These are phyloP conservation scores for Vigna unguiculata DNA, from an alignment of 306 rosid species.

Conservation along the genomic window DNA sequence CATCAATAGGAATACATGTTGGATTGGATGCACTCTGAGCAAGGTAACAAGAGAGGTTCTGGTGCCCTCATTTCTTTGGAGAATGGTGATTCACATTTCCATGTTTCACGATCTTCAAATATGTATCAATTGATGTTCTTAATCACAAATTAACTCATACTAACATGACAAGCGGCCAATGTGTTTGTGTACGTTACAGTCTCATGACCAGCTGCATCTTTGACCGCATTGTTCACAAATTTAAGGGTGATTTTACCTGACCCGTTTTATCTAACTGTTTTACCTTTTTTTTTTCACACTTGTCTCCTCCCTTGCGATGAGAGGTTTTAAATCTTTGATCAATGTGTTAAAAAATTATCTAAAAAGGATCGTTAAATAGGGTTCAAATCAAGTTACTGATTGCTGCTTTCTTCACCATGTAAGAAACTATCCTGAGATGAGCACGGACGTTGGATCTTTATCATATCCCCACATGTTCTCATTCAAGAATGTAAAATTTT, in stretches of 20 bases:
- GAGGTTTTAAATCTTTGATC: neutral
- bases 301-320: no score
- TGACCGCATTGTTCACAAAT: constrained; percentile 29
- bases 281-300: no score
- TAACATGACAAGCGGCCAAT: constrained; percentile 30
- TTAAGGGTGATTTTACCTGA: constrained; percentile 9
- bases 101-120: constrained; percentile 36
- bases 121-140: constrained; percentile 39
- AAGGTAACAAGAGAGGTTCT: constrained; percentile 48
- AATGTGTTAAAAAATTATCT: neutral
- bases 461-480: no score
- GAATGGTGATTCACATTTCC: constrained; percentile 47
- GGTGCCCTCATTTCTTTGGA: constrained; percentile 40
- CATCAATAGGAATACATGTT: constrained; percentile 65
- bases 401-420: no score
- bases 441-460: no score
- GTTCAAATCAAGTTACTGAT: neutral
- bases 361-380: neutral
- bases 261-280: neutral
- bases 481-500: no score
- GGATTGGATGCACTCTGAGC: constrained; percentile 57
- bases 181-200: no score
- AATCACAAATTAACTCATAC: constrained; percentile 30
- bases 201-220: constrained; percentile 19
- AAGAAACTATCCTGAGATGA: no score